Evolutionary conservation across 805 yeast species (phyloP).

Genomic region (Peterozyma toletana): DNA sequence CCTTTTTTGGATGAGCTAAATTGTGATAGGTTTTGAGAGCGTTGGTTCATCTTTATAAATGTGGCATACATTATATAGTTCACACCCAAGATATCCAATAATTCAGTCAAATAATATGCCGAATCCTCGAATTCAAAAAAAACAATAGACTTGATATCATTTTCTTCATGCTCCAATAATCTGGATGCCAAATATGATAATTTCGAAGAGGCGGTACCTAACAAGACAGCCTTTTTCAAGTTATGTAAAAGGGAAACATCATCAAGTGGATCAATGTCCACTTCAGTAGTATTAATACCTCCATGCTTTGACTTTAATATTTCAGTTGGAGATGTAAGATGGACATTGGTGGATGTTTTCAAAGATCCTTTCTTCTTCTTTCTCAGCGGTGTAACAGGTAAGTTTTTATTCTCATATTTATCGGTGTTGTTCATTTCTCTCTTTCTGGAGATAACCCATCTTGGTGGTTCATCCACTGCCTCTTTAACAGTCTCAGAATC

Average conservation of each 20-base stretch:
- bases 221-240: conserved; percentile 27
- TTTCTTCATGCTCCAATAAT: conserved; percentile 42
- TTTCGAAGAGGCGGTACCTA: conserved; percentile 63
- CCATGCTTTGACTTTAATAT: conserved; percentile 14
- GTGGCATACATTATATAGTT: conserved; percentile 60
- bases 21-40: conserved; percentile 44
- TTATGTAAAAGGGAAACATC: conserved; percentile 17
- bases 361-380: conserved; percentile 2
- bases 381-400: conserved; percentile 2
- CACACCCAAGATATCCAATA: conserved; percentile 54
- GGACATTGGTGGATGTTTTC: conserved; percentile 3
- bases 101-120: conserved; percentile 61
- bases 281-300: conserved; percentile 13
- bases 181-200: conserved; percentile 52
- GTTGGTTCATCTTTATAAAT: conserved; percentile 38
- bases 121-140: conserved; percentile 69
- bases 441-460: conserved; percentile 16
- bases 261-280: conserved; percentile 10
- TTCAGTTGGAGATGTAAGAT: conserved; percentile 7
- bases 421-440: conserved; percentile 3
- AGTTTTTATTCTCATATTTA: background rate
- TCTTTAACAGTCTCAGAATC: conserved; percentile 23
- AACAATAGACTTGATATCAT: conserved; percentile 46
- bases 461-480: conserved; percentile 17
- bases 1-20: conserved; percentile 38